Percentiles rank a stretch among this genome's conserved stretches.
These are phyloP conservation scores for Monosporascus sp. DNA, from an alignment of 2,329 filamentous ascomycete genomes.

Conservation along the genomic window DNA sequence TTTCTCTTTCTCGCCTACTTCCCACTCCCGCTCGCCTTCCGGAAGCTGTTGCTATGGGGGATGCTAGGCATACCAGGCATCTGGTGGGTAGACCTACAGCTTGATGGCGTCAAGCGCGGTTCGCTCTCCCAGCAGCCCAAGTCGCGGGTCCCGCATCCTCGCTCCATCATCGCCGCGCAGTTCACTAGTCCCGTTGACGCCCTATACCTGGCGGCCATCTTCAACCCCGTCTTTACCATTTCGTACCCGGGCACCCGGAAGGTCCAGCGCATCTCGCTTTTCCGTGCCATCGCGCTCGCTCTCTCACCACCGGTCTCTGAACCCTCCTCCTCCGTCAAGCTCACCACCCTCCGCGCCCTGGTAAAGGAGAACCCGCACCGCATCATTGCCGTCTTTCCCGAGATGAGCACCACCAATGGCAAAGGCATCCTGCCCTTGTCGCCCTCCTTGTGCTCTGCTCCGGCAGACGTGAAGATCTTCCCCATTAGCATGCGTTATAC, in stretches of 20 bases:
- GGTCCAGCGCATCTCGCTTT: conserved; percentile 72
- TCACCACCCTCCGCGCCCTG: conserved; percentile 61
- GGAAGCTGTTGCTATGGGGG: conserved; percentile 83
- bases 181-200: conserved; percentile 92
- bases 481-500: conserved; percentile 88
- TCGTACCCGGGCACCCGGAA: conserved; percentile 71
- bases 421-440: conserved; percentile 82
- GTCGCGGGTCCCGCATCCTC: conserved; percentile 70
- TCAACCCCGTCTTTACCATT: conserved; percentile 89
- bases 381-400: conserved; percentile 83
- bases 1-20: conserved; percentile 81
- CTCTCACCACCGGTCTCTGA: conserved; percentile 51
- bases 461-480: conserved; percentile 71
- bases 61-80: conserved; percentile 86
- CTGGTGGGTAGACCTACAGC: conserved; percentile 98
- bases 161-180: conserved; percentile 81
- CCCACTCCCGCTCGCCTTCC: conserved; percentile 56
- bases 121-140: conserved; percentile 71
- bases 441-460: conserved; percentile 66
- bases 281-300: conserved; percentile 69
- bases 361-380: conserved; percentile 65
- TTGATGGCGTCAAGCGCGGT: conserved; percentile 93
- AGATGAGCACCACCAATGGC: conserved; percentile 92
- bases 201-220: conserved; percentile 90
- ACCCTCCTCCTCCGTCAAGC: conserved; percentile 40